A percentile compares a stretch with the other conserved stretches of the same genome.
These are phyloP conservation scores for Anacardium occidentale DNA, from an alignment of 345 rosid genomes.

Conservation along the genomic window DNA sequence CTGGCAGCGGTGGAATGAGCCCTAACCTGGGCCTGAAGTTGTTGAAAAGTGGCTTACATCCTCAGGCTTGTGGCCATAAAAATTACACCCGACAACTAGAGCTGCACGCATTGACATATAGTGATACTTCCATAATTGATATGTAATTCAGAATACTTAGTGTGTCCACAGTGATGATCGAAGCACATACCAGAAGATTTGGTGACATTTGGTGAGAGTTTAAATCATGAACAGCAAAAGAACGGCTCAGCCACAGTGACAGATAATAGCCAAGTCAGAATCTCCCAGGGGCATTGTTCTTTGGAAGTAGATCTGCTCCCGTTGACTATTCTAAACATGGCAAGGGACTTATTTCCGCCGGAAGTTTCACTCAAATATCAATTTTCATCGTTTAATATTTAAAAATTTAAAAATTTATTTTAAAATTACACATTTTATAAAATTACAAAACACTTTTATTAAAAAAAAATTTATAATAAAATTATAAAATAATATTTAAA, in stretches of 20 bases:
- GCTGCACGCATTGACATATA: constrained; percentile 35
- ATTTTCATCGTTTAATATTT: too few relatives aligned
- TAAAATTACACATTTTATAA: too few relatives aligned
- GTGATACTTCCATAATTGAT: constrained; percentile 3
- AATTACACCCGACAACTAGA: constrained; percentile 62
- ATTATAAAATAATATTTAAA: too few relatives aligned
- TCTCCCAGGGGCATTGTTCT: too few relatives aligned
- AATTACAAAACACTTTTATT: too few relatives aligned
- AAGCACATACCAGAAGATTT: constrained; percentile 54
- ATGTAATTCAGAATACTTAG: constrained; percentile 8
- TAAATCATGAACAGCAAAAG: constrained; percentile 65
- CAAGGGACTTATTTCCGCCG: too few relatives aligned
- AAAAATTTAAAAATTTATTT: too few relatives aligned
- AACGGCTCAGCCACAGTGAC: constrained; percentile 52
- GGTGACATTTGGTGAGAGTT: constrained; percentile 73
- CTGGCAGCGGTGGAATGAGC: constrained; percentile 66
- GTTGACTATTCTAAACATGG: too few relatives aligned
- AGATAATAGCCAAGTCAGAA: too few relatives aligned
- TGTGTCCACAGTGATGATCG: constrained; percentile 5
- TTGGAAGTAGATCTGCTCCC: too few relatives aligned
- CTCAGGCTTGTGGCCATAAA: constrained; percentile 63
- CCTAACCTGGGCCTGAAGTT: constrained; percentile 68
- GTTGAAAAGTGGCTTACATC: constrained; percentile 74
- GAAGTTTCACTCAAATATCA: too few relatives aligned
- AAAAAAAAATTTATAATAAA: too few relatives aligned